These are phyloP conservation scores for Nematocida parisii DNA, from an alignment of 371 early-diverging fungal genomes.

Conservation along the genomic window DNA sequence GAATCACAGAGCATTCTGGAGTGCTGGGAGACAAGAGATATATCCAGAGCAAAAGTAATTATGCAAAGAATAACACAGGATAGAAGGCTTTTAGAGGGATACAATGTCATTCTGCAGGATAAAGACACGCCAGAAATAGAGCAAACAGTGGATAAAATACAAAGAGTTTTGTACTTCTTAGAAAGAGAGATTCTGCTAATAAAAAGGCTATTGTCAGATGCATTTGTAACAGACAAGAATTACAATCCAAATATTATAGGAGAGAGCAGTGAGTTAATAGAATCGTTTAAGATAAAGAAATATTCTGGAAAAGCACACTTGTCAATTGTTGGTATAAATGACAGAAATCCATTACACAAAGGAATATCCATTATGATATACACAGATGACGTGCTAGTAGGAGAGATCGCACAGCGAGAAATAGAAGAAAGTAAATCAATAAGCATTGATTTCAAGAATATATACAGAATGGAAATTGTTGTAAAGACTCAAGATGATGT, in stretches of 20 bases:
- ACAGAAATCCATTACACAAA: slow-evolving; percentile 46
- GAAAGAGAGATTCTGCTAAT: slow-evolving; percentile 45
- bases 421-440: slow-evolving; percentile 14
- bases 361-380: slow-evolving; percentile 20
- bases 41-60: slow-evolving; percentile 30
- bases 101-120: slow-evolving; percentile 35
- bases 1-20: slow-evolving; percentile 41
- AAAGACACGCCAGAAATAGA: slow-evolving; percentile 22
- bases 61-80: slow-evolving; percentile 46
- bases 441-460: slow-evolving; percentile 19
- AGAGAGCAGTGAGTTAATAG: slow-evolving; percentile 1
- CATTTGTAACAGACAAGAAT: background rate
- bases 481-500: background rate
- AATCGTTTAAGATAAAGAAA: slow-evolving; percentile 12
- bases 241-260: slow-evolving; percentile 10
- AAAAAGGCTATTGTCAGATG: slow-evolving; percentile 16
- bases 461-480: slow-evolving; percentile 16
- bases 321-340: slow-evolving; percentile 6
- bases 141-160: slow-evolving; percentile 24
- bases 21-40: slow-evolving; percentile 52
- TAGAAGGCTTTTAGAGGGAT: slow-evolving; percentile 61
- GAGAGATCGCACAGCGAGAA: background rate
- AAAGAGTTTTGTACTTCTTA: slow-evolving; percentile 57
- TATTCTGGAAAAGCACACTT: slow-evolving; percentile 6
- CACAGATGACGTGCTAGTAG: slow-evolving; percentile 14